Evolutionary conservation across 257 asterid genomes (phyloP).

Genomic region (Ligustrum vulgare): DNA sequence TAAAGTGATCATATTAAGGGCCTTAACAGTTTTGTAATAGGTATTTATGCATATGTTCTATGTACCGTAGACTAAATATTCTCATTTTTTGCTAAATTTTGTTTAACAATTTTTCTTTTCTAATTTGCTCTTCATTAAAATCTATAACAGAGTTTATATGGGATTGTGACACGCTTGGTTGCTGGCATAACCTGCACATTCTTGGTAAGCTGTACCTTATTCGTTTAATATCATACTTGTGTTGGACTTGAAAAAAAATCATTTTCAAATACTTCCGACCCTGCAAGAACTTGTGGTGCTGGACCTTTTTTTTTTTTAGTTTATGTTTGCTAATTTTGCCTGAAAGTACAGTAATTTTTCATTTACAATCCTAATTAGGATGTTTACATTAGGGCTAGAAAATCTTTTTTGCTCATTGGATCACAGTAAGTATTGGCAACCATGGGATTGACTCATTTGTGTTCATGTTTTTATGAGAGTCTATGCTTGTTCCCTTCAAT

Average conservation of each 20-base stretch:
- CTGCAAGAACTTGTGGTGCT: neutral
- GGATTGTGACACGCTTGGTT: constrained; percentile 85
- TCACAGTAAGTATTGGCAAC: neutral
- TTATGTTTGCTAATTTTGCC: neutral
- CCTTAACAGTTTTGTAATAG: constrained; percentile 15
- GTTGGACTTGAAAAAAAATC: neutral
- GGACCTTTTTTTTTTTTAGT: constrained; percentile 4
- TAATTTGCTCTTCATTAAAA: too few relatives aligned
- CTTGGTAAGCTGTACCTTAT: constrained; percentile 50
- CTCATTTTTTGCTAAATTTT: constrained; percentile 3
- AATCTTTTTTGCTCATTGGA: neutral
- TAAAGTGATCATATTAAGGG: constrained; percentile 7
- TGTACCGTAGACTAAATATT: constrained; percentile 14
- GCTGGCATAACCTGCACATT: constrained; percentile 90
- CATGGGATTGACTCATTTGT: constrained; percentile 22
- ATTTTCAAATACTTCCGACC: neutral
- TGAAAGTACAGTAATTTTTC: constrained; percentile 3
- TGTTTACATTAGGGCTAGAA: too few relatives aligned
- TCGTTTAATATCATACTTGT: constrained; percentile 6
- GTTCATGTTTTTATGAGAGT: constrained; percentile 45
- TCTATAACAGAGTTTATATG: constrained; percentile 72
- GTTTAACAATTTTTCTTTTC: too few relatives aligned
- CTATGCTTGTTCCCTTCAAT: constrained; percentile 94
- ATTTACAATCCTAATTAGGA: constrained; percentile 11
- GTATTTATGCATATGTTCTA: neutral